Base-by-base conservation (phyloP, 2,329 filamentous ascomycete species). In the Phaeosphaeria sp. region DNA sequence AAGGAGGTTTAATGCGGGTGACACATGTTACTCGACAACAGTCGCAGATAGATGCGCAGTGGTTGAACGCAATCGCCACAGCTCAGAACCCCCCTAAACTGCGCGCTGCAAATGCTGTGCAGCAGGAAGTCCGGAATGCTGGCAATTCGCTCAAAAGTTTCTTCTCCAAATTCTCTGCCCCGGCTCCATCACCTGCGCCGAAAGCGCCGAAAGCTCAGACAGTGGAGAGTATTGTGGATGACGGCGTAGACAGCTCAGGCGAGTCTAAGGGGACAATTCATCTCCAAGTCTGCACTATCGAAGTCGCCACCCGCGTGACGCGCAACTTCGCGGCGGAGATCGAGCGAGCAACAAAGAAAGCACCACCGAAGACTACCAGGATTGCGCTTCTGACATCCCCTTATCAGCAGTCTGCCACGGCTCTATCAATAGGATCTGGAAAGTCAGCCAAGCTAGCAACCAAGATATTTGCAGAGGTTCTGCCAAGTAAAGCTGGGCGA, bases 321-420 rank as follows among this genome's bases (percentile, higher is more conserved):
- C 80, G 85, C 27, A 86, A 83, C 41, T 92, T 98, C 68, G 88
- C 92, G 2, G 84, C 89, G 1, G 96, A 99, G 74, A 85, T 99
- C 11, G 93, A 98, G 79, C 87, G 96, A 60, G 95, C 96, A 17
- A 99, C 96, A 0, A 97, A 98, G 79, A 99, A 99, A 72, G 92
- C 93, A 2, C 95, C 96, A 0, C 95, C 95, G 0, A 97, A 92
- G 73, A 85, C 85, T 11, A 96, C 95, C 0, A 91, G 88, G 51
- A 85, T 99, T 23, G 90, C 94, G 6, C 91, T 98, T 33, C 79
- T 99, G 49, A 97, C 93, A 0, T 93, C 94, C 18, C 96, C 94
- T 0, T 96, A 94, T 72, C 92, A 96, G 67, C 92, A 95, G 68
- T 84, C 87, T 0, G 81, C 88, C 52, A 87, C 89, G 2, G 89